Evolutionary conservation across 805 yeast genomes (phyloP).

Genomic region (Danielia reshetovae): DNA sequence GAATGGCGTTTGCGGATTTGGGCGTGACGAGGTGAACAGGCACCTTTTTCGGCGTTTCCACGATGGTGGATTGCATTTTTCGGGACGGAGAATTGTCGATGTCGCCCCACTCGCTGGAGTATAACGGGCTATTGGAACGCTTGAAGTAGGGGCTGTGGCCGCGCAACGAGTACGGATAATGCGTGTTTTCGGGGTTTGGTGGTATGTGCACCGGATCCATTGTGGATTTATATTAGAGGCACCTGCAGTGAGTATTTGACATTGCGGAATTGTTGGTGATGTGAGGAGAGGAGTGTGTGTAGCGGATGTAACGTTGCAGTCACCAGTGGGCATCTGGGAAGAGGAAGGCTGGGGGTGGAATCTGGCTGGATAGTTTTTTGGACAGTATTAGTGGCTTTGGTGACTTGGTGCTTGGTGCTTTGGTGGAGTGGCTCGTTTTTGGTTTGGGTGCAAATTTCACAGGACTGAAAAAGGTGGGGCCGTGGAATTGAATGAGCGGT

Average conservation of each 20-base stretch:
- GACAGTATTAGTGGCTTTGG: no score
- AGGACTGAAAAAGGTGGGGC: no score
- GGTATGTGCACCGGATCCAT: conserved; percentile 3
- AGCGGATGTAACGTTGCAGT: no score
- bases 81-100: conserved; percentile 3
- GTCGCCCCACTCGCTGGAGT: conserved; percentile 13
- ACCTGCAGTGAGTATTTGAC: background rate
- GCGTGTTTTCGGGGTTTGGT: background rate
- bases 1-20: background rate
- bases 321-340: no score
- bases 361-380: no score
- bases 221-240: no score
- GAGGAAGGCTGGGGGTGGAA: no score
- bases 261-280: background rate
- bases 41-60: background rate
- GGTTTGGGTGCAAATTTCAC: no score
- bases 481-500: no score
- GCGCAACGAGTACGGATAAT: background rate
- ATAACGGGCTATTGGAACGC: background rate
- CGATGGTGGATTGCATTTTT: conserved; percentile 3
- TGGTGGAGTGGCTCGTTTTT: no score
- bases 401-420: no score
- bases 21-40: conserved; percentile 2
- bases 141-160: background rate
- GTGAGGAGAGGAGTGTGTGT: no score